Evolutionary conservation across 805 yeast genomes (phyloP), one percentile per base, ranked within the genome.

Genomic region (Candida chilensis): DNA sequence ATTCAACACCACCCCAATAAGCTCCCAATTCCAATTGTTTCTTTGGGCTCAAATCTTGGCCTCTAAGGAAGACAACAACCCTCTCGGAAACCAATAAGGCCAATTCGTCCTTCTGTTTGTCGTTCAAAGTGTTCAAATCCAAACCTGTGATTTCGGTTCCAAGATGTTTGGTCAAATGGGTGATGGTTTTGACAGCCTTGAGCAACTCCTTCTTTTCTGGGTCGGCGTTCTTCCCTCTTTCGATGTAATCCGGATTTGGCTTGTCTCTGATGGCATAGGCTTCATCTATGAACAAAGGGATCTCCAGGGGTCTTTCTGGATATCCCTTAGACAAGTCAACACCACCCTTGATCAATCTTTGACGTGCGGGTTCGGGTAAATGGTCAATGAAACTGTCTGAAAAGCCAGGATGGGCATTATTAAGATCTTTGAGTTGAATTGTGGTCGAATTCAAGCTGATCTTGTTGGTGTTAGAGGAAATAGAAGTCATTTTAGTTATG

Each of bases 21-120:
- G 43, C 30, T 21, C 57, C 56, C 13, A 52, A 36, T 24, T 40
- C 51, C 24, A 45, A 41, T 37, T 52, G 57, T 29, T 48, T 48
- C 37, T 50, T 52, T 7, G 56, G 57, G 20, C 55, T 43, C 24
- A 52, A 40, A 30, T 49, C 56, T 37, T 52, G 57, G 30, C 50
- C 50, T 37, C 48, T 47, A 33, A 52, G 50, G 35, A 52, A 50
- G 3, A 50, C 54, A 29, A 49, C 56, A 4, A 47, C 46, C 36
- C 56, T 39, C 35, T 50, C 56, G 24, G 52, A 53, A 22, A 50
- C 34, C 29, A 50, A 40, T 9, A 48, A 35, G 16, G 56, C 56
- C 30, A 50, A 42, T 37, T 50, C 56, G 36, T 50, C 56, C 28
- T 40, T 41, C 35, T 50, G 54, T 32, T 48, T 24, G 30, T 50